Evolutionary conservation across 2,329 filamentous ascomycete genomes (phyloP).

Genomic region (Myriosclerotinia scirpicola): DNA sequence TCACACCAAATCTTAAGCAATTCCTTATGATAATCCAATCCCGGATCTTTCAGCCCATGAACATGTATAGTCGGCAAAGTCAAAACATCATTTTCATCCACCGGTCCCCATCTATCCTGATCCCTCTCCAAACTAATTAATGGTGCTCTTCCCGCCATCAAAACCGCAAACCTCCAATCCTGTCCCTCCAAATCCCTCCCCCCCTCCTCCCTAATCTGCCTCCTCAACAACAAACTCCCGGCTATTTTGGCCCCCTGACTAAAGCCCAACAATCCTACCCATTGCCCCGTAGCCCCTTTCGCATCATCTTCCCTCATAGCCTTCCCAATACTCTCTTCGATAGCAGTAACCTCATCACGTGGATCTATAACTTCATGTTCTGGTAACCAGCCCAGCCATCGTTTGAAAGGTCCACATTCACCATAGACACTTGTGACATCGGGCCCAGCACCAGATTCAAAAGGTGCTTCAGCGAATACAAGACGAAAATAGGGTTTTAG

Average conservation of each 20-base stretch:
- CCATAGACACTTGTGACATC: conserved; percentile 65
- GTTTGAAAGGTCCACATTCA: conserved; percentile 63
- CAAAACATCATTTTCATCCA: conserved; percentile 46
- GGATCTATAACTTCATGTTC: conserved; percentile 48
- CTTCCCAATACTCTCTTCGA: conserved; percentile 43
- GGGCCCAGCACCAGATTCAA: conserved; percentile 58
- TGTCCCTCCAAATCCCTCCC: conserved; percentile 18
- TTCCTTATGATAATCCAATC: conserved; percentile 57
- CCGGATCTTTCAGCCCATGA: conserved; percentile 61
- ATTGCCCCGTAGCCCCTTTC: conserved; percentile 51
- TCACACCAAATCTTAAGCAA: conserved; percentile 61
- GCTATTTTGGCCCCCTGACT: conserved; percentile 65
- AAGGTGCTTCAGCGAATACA: conserved; percentile 70
- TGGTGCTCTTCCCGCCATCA: conserved; percentile 62
- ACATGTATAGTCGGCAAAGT: conserved; percentile 65
- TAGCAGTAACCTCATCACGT: conserved; percentile 49
- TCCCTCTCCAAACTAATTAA: conserved; percentile 50
- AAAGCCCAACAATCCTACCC: conserved; percentile 64
- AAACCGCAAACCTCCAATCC: conserved; percentile 58
- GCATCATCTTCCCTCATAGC: conserved; percentile 55
- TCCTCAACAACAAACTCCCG: conserved; percentile 57
- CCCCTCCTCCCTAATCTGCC: conserved; percentile 49
- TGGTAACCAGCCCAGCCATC: conserved; percentile 63
- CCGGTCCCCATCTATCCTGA: conserved; percentile 36
- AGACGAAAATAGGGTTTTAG: conserved; percentile 57